Evolutionary conservation across 1,284 basidiomycete species (phyloP).

Genomic region (Neotropicomus parvogracilis): DNA sequence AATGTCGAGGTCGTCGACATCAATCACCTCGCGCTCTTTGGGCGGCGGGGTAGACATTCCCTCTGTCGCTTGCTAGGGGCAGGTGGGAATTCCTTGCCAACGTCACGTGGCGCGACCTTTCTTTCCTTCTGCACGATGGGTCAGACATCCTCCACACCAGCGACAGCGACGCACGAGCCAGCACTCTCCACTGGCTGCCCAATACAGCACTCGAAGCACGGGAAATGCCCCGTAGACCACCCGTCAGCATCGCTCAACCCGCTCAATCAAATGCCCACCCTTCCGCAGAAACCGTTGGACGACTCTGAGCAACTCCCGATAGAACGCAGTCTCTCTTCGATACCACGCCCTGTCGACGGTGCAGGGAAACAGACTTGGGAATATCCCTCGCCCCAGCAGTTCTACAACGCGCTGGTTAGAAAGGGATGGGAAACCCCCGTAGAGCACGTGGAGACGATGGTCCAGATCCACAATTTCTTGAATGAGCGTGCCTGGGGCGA

Average conservation of each 20-base stretch:
- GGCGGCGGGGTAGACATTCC: constrained; percentile 9
- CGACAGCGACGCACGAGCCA: no score
- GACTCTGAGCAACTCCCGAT: constrained; percentile 68
- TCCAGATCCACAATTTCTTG: constrained; percentile 96
- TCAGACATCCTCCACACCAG: constrained; percentile 19
- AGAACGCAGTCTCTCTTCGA: constrained; percentile 76
- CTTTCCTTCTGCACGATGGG: constrained; percentile 19
- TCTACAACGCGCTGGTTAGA: constrained; percentile 94
- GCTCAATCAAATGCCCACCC: constrained; percentile 85
- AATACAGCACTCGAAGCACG: constrained; percentile 17
- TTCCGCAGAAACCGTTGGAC: constrained; percentile 66
- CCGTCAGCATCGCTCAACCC: constrained; percentile 58
- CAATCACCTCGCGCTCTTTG: constrained; percentile 22
- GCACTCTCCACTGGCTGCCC: constrained; percentile 19
- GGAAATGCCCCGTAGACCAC: constrained; percentile 48
- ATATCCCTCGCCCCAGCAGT: constrained; percentile 98
- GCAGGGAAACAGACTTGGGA: constrained; percentile 61
- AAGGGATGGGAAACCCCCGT: constrained; percentile 99
- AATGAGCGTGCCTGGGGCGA: constrained; percentile 97
- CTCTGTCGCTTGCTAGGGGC: not conserved
- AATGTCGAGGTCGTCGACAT: constrained; percentile 27
- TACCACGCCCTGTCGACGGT: constrained; percentile 64
- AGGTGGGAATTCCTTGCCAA: constrained; percentile 11
- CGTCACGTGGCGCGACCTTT: constrained; percentile 12
- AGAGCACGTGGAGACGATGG: constrained; percentile 95